Evolutionary conservation across 2,329 filamentous ascomycete genomes (phyloP), one percentile per base, ranked within the genome.

Genomic region (Epicoccum sorghinum): DNA sequence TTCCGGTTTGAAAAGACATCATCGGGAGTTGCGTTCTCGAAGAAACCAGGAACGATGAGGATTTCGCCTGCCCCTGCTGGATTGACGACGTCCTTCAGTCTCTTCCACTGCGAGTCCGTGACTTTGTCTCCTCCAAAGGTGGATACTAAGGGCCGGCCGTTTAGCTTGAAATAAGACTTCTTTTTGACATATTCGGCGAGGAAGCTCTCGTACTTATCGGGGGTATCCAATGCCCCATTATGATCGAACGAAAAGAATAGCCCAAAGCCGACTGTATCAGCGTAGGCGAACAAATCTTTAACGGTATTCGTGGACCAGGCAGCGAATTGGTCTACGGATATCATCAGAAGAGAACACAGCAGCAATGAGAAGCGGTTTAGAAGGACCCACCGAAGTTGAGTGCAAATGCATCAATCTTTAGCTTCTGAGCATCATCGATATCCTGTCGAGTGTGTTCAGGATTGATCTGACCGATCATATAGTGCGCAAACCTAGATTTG

Each of bases 201-300:
- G 35, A 71, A 63, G 7, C 60, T 52, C 2, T 66, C 55, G 51
- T 72, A 73, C 3, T 70, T 46, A 7, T 56, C 47, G 4, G 71
- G 68, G 4, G 13, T 41, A 5, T 7, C 24, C 38, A 41, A 14
- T 62, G 44, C 13, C 55, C 54, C 6, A 57, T 47, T 32, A 55
- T 72, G 69, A 45, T 75, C 72, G 44, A 75, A 75, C n/a, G 68
- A 72, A 24, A 76, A 75, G 61, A 74, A 75, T 23, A 76, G 65
- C 7, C 64, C 60, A 54, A 76, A 75, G 33, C 59, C 64, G 8
- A 64, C 57, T 1, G 62, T 53, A 1, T 65, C 61, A n/a, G 70
- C 65, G 23, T 69, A 65, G 9, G 65, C 56, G 58, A 76, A 75
- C n/a, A 75, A 59, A 22, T 52, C 57, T 4, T 58, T 47, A 2